Evolutionary conservation across 768 basidiomycete species (phyloP), one percentile per base, ranked within the genome.

Genomic region (Lactifluus rugatus): DNA sequence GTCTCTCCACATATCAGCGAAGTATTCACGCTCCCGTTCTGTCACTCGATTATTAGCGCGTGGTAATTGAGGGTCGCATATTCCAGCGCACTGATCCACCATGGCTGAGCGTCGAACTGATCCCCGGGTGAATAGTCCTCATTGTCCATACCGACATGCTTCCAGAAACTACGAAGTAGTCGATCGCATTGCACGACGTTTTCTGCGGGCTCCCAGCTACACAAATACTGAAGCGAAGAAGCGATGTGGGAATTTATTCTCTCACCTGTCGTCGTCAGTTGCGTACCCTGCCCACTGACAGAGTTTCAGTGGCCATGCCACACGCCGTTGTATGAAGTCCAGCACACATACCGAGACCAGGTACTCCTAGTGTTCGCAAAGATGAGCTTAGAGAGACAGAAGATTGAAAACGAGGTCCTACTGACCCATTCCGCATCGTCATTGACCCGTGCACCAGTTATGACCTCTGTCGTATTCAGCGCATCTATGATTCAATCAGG

Each of bases 121-220:
- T 78, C 70, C 8, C 81, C 83, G 32, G 75, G 57, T 10, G 61
- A 45, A 68, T 84, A 84, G 64, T 85, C 82, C 0, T 74, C 49
- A 52, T 85, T 66, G 57, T 87, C 82, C 17, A 68, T 67, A 1
- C 85, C 85, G 19, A 87, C 63, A 52, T 84, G 75, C 5, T 69
- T 48, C 73, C 72, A 74, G 66, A 89, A 89, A 60, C 81, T 82
- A n/a, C 68, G 60, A 25, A 87, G 69, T 16, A 89, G 73, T 19
- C 81, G 76, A 16, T 77, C 69, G 65, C 87, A 89, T 26, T 75
- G 71, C 36, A 67, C 62, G 14, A 89, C 73, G 66, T 89, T 85
- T 7, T 69, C 70, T 51, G 75, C 70, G 11, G 87, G 87, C 58
- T 88, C 87, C 86, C 86, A 88, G 64, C 87, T 88, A 56, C 25